Conservation (phyloP, 495 filamentous ascomycete genomes). For the Xylaria acuta region DNA sequence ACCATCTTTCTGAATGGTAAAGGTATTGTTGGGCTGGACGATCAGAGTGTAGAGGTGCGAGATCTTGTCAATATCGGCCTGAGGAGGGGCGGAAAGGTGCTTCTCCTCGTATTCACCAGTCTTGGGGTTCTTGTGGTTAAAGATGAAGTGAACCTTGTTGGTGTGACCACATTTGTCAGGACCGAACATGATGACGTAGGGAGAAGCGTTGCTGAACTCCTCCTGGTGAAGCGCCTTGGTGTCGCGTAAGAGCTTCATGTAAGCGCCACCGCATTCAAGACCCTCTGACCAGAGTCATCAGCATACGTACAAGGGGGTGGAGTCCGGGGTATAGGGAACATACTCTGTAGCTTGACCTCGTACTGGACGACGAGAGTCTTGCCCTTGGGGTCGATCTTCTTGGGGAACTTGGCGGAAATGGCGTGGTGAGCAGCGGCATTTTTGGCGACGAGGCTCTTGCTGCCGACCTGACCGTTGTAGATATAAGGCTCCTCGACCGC, state of each 20-base stretch:
- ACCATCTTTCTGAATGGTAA: conserved; percentile 88
- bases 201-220: conserved; percentile 96
- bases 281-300: conserved; percentile 64
- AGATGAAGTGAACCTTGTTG: conserved; percentile 99
- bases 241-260: conserved; percentile 98
- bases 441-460: conserved; percentile 97
- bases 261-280: conserved; percentile 97
- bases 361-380: conserved; percentile 98
- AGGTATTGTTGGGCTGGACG: conserved; percentile 94
- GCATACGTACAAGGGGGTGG: not conserved
- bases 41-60: conserved; percentile 95
- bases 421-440: conserved; percentile 96
- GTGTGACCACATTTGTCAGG: conserved; percentile 99
- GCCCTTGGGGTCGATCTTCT: conserved; percentile 95
- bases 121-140: conserved; percentile 99
- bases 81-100: conserved; percentile 85
- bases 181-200: conserved; percentile 99
- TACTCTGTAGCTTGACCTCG: conserved; percentile 98
- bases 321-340: conserved; percentile 41
- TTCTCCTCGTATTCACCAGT: conserved; percentile 99
- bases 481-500: conserved; percentile 92
- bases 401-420: conserved; percentile 98
- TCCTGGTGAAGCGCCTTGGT: conserved; percentile 96
- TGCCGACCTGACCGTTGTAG: conserved; percentile 92
- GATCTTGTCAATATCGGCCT: conserved; percentile 86